Evolutionary conservation across 2,329 filamentous ascomycete genomes (phyloP), one percentile per base, ranked within the genome.

Genomic region (Aureobasidium sp.): DNA sequence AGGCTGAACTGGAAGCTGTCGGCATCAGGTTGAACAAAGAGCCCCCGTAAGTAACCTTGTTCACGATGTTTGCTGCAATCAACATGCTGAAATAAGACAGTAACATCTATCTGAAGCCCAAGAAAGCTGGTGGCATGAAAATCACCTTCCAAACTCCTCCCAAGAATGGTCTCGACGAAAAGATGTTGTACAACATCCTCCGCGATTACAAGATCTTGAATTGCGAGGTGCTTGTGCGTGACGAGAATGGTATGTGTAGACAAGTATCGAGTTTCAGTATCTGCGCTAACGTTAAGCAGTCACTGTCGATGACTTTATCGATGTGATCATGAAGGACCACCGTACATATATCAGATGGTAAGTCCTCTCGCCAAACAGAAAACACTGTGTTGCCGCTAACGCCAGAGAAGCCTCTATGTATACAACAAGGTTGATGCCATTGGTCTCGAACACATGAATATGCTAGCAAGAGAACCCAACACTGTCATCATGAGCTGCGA

Each of bases 361-460:
- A 62, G 69, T 64, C 32, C 3, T 32, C 23, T 20, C 1, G 2
- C 32, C 17, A 6, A n/a, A 3, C 10, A 12, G 7, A 8, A 37
- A 37, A 15, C 13, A 15, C 5, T 39, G 52, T n/a, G 34, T 20
- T 36, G 15, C 20, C 2, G 12, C 58, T 66, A 69, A 74, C 87
- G 1, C 12, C 29, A 13, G 9, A 46, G 17, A 36, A 81, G 90
- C 72, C 82, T 99, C 36, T 99, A 99, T 77, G 93, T 97, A 36
- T 99, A 99, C 86, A 99, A 99, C 87, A 99, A 99, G 79, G 96
- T 99, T 78, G 94, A 99, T 78, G 88, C 86, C 74, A 90, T 99
- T 64, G 93, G 89, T 46, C 84, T 99, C 67, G 91, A 97, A 73
- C 96, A 95, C 76, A 84, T 99, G 52, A 90, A 99, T 79, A 86